Conservation (phyloP, 495 filamentous ascomycete species). For the Daldinia loculata region DNA sequence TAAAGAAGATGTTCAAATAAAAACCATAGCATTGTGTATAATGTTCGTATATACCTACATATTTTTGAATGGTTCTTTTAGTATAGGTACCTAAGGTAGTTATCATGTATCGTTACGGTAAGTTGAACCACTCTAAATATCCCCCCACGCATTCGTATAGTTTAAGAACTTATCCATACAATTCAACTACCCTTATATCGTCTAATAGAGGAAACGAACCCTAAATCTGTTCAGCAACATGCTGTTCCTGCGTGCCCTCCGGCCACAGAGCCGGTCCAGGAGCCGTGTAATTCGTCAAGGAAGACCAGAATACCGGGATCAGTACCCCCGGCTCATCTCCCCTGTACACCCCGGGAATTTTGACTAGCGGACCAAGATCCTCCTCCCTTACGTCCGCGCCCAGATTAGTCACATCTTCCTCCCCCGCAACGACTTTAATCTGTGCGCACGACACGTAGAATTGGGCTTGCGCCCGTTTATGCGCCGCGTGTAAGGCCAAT, state of each 20-base stretch:
- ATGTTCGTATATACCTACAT: background rate
- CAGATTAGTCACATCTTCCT: background rate
- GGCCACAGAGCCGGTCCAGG: conserved; percentile 35
- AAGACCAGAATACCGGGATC: conserved; percentile 37
- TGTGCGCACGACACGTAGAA: background rate
- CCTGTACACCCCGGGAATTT: conserved; percentile 24
- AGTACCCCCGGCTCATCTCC: conserved; percentile 34
- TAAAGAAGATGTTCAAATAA: too few species aligned
- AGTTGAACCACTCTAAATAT: too few species aligned
- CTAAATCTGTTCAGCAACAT: conserved; percentile 25
- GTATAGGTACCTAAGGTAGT: too few species aligned
- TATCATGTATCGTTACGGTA: too few species aligned
- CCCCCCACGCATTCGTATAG: background rate
- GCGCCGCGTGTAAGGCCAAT: conserved; percentile 67
- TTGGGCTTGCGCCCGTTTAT: conserved; percentile 42
- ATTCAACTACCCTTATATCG: background rate
- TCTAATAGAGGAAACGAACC: background rate
- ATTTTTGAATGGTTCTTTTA: too few species aligned
- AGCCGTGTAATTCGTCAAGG: conserved; percentile 29
- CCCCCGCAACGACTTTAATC: background rate
- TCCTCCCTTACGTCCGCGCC: background rate
- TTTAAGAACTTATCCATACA: background rate
- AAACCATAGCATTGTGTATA: background rate
- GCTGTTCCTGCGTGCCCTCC: conserved; percentile 24
- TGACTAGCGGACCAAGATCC: conserved; percentile 18